Evolutionary conservation across 2,329 filamentous ascomycete species (phyloP).

Genomic region (Tricladium varicosporioides): DNA sequence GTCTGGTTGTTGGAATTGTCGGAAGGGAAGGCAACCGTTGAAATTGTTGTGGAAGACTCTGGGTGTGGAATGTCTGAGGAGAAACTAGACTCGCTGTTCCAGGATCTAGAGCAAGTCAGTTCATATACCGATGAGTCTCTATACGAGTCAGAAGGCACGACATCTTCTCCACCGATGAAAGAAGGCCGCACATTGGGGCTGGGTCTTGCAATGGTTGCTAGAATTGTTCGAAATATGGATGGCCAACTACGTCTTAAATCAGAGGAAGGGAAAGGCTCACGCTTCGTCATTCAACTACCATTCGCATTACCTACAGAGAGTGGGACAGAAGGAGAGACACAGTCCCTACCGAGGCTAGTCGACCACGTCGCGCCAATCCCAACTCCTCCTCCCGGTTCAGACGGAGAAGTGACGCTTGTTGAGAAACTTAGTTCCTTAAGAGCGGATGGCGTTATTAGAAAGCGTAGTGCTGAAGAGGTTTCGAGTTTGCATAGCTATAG

Average conservation of each 20-base stretch:
- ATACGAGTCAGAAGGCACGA: neutral
- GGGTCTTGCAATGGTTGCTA: slow-evolving; percentile 83
- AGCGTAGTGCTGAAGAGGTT: slow-evolving; percentile 23
- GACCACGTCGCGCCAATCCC: no score
- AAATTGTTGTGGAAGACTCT: slow-evolving; percentile 74
- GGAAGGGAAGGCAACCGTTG: slow-evolving; percentile 60
- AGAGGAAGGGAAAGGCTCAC: slow-evolving; percentile 76
- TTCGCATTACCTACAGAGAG: slow-evolving; percentile 62
- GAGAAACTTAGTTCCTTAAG: slow-evolving; percentile 41
- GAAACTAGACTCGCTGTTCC: slow-evolving; percentile 56
- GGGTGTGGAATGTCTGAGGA: slow-evolving; percentile 66
- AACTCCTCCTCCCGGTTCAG: slow-evolving; percentile 19
- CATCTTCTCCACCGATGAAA: slow-evolving; percentile 22
- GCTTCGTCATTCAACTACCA: slow-evolving; percentile 77
- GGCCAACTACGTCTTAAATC: slow-evolving; percentile 83
- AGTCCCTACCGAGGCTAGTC: no score
- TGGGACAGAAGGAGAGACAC: no score
- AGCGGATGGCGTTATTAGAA: slow-evolving; percentile 14
- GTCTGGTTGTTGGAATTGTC: slow-evolving; percentile 57
- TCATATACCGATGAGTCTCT: slow-evolving; percentile 40
- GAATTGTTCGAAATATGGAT: slow-evolving; percentile 86
- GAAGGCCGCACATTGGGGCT: slow-evolving; percentile 64
- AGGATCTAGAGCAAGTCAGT: slow-evolving; percentile 58
- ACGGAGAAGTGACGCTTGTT: slow-evolving; percentile 62
- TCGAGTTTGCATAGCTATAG: slow-evolving; percentile 28